Evolutionary conservation across 495 filamentous ascomycete genomes (phyloP).

Genomic region (Tuber borchii): DNA sequence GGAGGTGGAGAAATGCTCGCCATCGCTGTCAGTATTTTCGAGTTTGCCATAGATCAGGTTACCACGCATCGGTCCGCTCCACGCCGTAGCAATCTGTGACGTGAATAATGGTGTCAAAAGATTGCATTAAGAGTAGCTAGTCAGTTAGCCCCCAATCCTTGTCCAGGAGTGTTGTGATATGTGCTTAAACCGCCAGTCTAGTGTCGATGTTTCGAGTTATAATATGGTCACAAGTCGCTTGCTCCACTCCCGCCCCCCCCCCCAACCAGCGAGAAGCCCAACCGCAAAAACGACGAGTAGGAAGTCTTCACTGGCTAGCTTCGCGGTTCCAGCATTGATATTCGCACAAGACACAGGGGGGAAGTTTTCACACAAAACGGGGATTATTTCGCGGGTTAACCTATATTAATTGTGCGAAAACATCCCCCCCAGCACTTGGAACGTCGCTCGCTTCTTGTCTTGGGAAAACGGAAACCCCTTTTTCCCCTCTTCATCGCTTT

Average conservation of each 20-base stretch:
- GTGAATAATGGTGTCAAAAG: not conserved
- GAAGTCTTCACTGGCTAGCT: not conserved
- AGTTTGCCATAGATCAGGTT: not conserved
- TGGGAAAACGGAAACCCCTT: not conserved
- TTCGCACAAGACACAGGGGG: too few species aligned
- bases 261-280: not conserved
- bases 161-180: not conserved
- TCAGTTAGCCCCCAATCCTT: not conserved
- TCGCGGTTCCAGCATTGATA: not conserved
- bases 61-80: not conserved
- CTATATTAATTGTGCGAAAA: too few species aligned
- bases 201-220: not conserved
- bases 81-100: not conserved
- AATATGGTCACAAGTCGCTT: not conserved
- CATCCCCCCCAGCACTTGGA: too few species aligned
- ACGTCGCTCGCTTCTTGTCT: not conserved
- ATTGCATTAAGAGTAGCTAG: not conserved
- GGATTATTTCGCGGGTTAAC: not conserved
- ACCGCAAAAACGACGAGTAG: not conserved
- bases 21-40: not conserved
- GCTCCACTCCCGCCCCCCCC: not conserved
- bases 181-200: not conserved
- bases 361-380: too few species aligned
- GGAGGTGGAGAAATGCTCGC: constrained; percentile 1
- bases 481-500: not conserved